Conservation (phyloP, 2,329 filamentous ascomycete species). For the Aspergillus oerlinghausenensis region DNA sequence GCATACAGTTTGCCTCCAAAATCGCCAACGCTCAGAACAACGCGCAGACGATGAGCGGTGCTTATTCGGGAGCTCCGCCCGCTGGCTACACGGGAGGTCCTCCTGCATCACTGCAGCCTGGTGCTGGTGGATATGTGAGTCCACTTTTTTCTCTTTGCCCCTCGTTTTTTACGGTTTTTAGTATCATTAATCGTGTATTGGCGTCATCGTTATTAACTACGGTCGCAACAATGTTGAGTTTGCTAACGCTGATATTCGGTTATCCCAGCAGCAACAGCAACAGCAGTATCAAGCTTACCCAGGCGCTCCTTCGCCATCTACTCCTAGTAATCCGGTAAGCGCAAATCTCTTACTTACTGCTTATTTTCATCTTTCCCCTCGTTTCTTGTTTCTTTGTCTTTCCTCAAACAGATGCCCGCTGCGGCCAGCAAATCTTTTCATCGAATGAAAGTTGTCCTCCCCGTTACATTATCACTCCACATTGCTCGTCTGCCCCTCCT, state of each 20-base stretch:
- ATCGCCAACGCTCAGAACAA: slow-evolving; percentile 35
- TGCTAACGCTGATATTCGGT: slow-evolving; percentile 3
- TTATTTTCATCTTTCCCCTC: slow-evolving; percentile 1
- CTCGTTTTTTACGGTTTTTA: background rate
- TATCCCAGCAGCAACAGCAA: background rate
- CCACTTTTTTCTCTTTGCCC: slow-evolving; percentile 5
- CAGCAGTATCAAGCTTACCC: slow-evolving; percentile 52
- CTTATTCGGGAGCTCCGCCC: slow-evolving; percentile 32
- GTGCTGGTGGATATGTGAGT: slow-evolving; percentile 52
- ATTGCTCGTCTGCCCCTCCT: slow-evolving; percentile 3
- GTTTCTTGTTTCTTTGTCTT: slow-evolving; percentile 5
- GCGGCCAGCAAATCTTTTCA: slow-evolving; percentile 5
- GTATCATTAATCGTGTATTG: background rate
- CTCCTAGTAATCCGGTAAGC: slow-evolving; percentile 35
- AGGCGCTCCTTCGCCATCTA: slow-evolving; percentile 30
- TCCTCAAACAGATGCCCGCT: background rate
- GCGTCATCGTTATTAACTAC: slow-evolving; percentile 16
- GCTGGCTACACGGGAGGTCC: slow-evolving; percentile 36
- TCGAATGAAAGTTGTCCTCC: slow-evolving; percentile 10
- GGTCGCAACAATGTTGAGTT: background rate
- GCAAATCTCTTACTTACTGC: slow-evolving; percentile 11
- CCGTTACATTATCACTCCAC: slow-evolving; percentile 2
- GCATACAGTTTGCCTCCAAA: slow-evolving; percentile 35
- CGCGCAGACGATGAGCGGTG: slow-evolving; percentile 18
- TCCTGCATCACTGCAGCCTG: slow-evolving; percentile 33